Evolutionary conservation across 83 land plant species (phyloP), one percentile per base, ranked within the genome.

Genomic region (Thuja plicata): DNA sequence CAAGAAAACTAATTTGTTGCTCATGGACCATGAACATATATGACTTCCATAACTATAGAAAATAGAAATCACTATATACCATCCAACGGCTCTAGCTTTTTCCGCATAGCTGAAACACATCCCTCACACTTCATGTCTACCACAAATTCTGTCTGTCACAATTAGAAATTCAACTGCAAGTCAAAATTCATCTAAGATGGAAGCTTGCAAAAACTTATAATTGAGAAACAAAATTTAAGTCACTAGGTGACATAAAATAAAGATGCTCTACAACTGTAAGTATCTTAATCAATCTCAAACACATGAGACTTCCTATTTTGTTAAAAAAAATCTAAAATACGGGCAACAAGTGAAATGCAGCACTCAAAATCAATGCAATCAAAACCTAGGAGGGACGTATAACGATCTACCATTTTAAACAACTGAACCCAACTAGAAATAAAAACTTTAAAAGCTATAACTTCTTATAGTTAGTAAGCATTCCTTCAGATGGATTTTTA

Each of bases 111-210:
- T 46, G 94, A 92, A 62, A 94, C 99, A 93, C 99, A 98, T 46
- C 95, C 97, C 24, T 96, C 99, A 91, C 99, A 97, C 73, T 93
- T 93, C 99, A 98, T 98, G 90, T 98, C 99, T 90, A 98, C 99
- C 99, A 98, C 97, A 87, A 92, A 98, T 86, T 98, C 99, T 24
- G 99, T 98, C 99, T 98, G 94, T 27, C 17, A 71, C 82, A 50
- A 86, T 38, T 37, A 32, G 77, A 55, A 60, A 83, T 46, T 46
- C 55, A 41, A 45, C 35, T 46, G 55, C 52, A n/a, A 83, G 55
- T 83, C 55, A 83, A 83, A 83, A 45, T n/a, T n/a, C 55, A 4
- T 83, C 55, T 45, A 83, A n/a, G 54, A 83, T 2, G 19, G 34
- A 83, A 46, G 27, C 85, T 46, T 5, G 55, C 55, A 46, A 46